Evolutionary conservation across 2,329 filamentous ascomycete species (phyloP).

Genomic region (Aaosphaeria pasadenensis): DNA sequence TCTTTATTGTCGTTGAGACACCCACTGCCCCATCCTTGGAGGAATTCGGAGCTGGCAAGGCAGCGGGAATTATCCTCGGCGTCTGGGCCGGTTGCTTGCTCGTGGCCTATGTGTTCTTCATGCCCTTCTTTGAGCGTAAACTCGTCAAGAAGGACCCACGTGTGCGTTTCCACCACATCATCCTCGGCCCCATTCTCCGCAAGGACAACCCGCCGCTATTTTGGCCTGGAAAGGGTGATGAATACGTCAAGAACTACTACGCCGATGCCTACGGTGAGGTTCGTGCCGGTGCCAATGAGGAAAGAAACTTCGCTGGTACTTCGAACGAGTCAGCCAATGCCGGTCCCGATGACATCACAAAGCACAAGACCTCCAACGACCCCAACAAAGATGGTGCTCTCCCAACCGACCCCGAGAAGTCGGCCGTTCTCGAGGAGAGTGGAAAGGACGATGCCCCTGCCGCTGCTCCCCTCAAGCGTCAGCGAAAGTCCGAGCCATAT

Average conservation of each 20-base stretch:
- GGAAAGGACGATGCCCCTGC: constrained; percentile 8
- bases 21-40: constrained; percentile 31
- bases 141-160: constrained; percentile 22
- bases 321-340: constrained; percentile 5
- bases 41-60: constrained; percentile 28
- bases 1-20: constrained; percentile 58
- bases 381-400: constrained; percentile 1
- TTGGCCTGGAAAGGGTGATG: constrained; percentile 38
- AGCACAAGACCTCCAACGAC: background rate
- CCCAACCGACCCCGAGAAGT: constrained; percentile 9
- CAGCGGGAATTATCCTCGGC: constrained; percentile 22
- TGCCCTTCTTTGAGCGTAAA: constrained; percentile 26
- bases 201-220: constrained; percentile 40
- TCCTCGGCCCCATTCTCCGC: constrained; percentile 38
- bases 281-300: constrained; percentile 12
- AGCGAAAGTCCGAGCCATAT: constrained; percentile 29
- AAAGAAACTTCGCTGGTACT: constrained; percentile 5
- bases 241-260: constrained; percentile 42
- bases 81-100: constrained; percentile 20
- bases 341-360: background rate
- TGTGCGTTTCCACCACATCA: constrained; percentile 21
- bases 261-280: constrained; percentile 26
- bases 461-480: constrained; percentile 9
- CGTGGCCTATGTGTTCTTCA: constrained; percentile 24
- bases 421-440: constrained; percentile 10